Base-by-base conservation (phyloP, 306 rosid genomes). In the Rubus idaeus region DNA sequence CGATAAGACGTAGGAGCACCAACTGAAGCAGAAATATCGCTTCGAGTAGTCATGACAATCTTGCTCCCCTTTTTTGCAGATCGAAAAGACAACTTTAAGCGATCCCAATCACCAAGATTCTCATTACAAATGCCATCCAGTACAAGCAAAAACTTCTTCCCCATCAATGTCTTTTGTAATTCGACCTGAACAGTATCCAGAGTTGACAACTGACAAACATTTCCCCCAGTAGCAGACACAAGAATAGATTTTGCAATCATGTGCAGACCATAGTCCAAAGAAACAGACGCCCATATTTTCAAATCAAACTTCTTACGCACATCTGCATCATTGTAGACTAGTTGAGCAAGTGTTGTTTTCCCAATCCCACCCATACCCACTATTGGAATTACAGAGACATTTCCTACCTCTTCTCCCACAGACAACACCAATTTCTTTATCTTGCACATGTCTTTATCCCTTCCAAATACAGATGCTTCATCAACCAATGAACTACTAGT, bases 261-360 rank as follows among this genome's bases (percentile, higher is more conserved):
- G 10, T 6, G 8, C 20, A 46, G 42, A 47, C 35, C 74, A 69
- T 12, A 6, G 5, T 23, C 42, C 47, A 30, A 21, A 23, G 76
- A 72, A 68, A 82, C 79, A 41, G 71, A 82, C 7, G 72, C 78
- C 85, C 85, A 82, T 8, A 77, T 73, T 62, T 16, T 72, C 52
- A 47, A 42, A 16, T 73, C 79, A 71, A 76, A 81, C 30, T 63
- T 71, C 18, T 51, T 8, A 2, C 3, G 26, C 11, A 81, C 40
- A 65, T 67, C 68, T 20, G 55, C 74, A 70, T 81, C 81, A 44
- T 81, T 75, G 77, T 69, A 76, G 14, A 76, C 61, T 10, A 81
- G 62, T 20, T 81, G 84, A 11, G 84, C 78, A 45, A 76, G 73
- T 63, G 84, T 70, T 39, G 84, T 81, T 40, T 81, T 81, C 39